A percentile compares a stretch with the other conserved stretches of the same genome.
Evolutionary conservation across 306 rosid genomes (phyloP).

Genomic region (Quercus alba): DNA sequence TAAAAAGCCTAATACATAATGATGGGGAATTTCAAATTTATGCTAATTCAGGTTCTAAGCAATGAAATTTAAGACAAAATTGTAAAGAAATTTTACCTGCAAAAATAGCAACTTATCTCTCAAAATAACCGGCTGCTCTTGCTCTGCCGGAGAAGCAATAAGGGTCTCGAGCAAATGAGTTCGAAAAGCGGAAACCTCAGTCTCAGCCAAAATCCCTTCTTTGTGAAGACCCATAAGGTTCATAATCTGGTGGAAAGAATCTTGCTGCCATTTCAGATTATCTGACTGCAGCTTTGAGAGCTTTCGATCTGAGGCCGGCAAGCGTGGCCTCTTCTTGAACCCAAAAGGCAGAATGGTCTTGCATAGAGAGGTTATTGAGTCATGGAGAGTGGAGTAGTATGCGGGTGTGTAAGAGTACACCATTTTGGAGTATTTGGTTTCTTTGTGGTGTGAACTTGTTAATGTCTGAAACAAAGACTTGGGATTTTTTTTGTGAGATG

Average conservation of each 20-base stretch:
- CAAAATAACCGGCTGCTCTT: conserved; percentile 55
- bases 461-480: background rate
- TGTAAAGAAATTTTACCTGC: conserved; percentile 56
- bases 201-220: conserved; percentile 75
- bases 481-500: background rate
- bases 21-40: background rate
- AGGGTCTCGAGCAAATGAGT: conserved; percentile 78
- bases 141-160: conserved; percentile 59
- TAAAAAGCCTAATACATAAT: background rate
- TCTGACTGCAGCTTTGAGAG: conserved; percentile 68
- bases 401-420: conserved; percentile 80
- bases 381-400: conserved; percentile 88
- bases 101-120: conserved; percentile 81
- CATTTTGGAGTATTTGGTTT: conserved; percentile 40
- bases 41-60: background rate
- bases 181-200: conserved; percentile 64
- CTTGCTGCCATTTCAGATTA: conserved; percentile 96
- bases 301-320: conserved; percentile 50
- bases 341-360: conserved; percentile 80
- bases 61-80: background rate
- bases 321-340: conserved; percentile 56
- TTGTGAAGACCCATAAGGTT: conserved; percentile 89
- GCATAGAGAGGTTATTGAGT: conserved; percentile 76
- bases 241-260: conserved; percentile 82
- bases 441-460: background rate